These are phyloP conservation scores for Paraglomus occultum DNA, from an alignment of 192 early-diverging fungal genomes.

Conservation along the genomic window DNA sequence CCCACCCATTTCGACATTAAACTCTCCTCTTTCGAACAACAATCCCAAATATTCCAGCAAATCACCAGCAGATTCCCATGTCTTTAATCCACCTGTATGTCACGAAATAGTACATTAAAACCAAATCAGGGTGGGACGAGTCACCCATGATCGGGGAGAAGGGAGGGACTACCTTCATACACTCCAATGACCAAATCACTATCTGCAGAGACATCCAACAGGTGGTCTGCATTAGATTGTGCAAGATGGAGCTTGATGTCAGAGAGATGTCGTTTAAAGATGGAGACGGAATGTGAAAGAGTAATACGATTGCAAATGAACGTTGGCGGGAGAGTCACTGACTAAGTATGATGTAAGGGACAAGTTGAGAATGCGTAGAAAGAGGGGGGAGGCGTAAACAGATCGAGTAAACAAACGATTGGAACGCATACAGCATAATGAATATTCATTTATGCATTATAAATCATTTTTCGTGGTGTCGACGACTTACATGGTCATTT, in stretches of 20 bases:
- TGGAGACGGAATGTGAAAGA: not conserved
- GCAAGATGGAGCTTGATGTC: slow-evolving; percentile 87
- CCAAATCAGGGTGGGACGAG: not conserved
- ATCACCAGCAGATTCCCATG: slow-evolving; percentile 95
- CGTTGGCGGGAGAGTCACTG: not conserved
- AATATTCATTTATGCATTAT: too few relatives aligned
- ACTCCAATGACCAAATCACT: slow-evolving; percentile 85
- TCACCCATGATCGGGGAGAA: not conserved
- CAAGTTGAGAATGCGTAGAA: not conserved
- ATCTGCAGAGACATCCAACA: slow-evolving; percentile 49
- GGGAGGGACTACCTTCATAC: slow-evolving; percentile 81
- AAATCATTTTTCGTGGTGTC: too few relatives aligned
- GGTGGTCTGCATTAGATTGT: slow-evolving; percentile 40
- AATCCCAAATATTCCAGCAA: slow-evolving; percentile 67
- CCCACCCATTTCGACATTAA: slow-evolving; percentile 33
- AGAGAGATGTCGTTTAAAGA: slow-evolving; percentile 67
- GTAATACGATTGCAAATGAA: not conserved
- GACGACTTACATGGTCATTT: too few relatives aligned
- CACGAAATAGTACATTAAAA: not conserved
- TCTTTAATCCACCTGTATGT: slow-evolving; percentile 80
- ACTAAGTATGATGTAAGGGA: not conserved
- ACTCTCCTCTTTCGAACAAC: slow-evolving; percentile 32
- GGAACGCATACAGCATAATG: too few relatives aligned
- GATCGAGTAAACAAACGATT: not conserved
- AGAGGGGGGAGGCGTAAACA: not conserved